Conservation (phyloP, 768 basidiomycete genomes). For the Tulasnella calospora region DNA sequence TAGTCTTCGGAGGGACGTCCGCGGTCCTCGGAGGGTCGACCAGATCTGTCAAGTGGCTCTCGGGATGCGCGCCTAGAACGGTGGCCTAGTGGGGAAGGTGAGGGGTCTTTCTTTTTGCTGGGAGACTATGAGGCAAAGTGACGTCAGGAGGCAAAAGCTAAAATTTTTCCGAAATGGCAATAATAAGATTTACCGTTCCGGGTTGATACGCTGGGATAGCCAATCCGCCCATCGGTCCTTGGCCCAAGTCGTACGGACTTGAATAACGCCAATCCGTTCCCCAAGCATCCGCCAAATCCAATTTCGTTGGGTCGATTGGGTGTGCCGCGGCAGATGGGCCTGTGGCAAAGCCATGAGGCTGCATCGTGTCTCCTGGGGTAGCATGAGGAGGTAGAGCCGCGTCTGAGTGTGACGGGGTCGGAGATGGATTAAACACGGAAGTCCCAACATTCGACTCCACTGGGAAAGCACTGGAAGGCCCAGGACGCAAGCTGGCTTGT, state of each 20-base stretch:
- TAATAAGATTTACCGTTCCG: constrained; percentile 1
- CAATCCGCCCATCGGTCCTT: constrained; percentile 8
- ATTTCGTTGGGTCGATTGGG: constrained; percentile 14
- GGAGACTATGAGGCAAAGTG: constrained; percentile 13
- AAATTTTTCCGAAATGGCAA: constrained; percentile 1
- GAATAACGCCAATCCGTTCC: constrained; percentile 26
- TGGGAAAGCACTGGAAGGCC: not conserved
- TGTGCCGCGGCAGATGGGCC: not conserved
- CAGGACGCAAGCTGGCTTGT: not conserved
- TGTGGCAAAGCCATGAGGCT: not conserved
- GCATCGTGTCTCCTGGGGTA: not conserved
- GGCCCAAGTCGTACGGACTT: constrained; percentile 28
- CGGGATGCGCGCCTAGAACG: constrained; percentile 8
- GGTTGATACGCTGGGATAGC: constrained; percentile 7
- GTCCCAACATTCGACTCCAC: not conserved
- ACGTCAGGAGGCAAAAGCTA: not conserved
- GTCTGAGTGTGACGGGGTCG: constrained; percentile 21
- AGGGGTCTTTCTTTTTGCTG: not conserved
- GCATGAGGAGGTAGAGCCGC: not conserved
- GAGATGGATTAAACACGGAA: not conserved
- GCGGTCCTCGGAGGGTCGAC: constrained; percentile 1
- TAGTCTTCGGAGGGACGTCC: not conserved
- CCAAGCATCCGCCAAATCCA: constrained; percentile 27
- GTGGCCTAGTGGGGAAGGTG: constrained; percentile 3
- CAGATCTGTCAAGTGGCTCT: constrained; percentile 4